phyloP scores from a whole-genome alignment of 2,329 filamentous ascomycete genomes.

The Penicillium aurantiogriseum region DNA sequence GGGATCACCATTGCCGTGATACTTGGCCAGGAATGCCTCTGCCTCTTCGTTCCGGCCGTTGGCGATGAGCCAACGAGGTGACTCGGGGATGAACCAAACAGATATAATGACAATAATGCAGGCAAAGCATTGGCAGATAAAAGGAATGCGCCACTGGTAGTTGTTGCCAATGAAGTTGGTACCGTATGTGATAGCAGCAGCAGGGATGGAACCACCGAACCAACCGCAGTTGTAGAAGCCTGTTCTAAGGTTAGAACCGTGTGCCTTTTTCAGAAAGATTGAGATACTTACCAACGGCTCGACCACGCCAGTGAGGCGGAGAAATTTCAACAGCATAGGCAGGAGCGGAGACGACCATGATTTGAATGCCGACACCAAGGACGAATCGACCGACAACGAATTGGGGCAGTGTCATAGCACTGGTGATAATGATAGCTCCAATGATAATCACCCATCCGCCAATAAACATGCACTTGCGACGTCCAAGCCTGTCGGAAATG shows the following conservation, averaged over 20 bases:
- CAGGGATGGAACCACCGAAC: constrained; percentile 54
- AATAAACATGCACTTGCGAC: constrained; percentile 48
- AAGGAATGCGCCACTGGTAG: constrained; percentile 61
- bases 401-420: constrained; percentile 35
- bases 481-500: constrained; percentile 48
- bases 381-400: constrained; percentile 51
- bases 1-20: constrained; percentile 29
- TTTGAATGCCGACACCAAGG: constrained; percentile 48
- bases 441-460: constrained; percentile 48
- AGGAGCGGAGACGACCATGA: constrained; percentile 52
- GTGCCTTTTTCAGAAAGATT: neutral
- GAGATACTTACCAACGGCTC: constrained; percentile 42
- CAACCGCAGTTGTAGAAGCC: constrained; percentile 55
- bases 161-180: constrained; percentile 47
- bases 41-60: constrained; percentile 27
- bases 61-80: constrained; percentile 52
- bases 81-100: constrained; percentile 67
- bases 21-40: constrained; percentile 24
- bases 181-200: constrained; percentile 52
- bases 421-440: constrained; percentile 47
- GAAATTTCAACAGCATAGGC: constrained; percentile 51
- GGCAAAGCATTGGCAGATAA: constrained; percentile 65
- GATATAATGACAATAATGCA: constrained; percentile 54
- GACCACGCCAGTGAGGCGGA: constrained; percentile 53
- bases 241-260: constrained; percentile 10